A percentile compares a stretch with the other conserved stretches of the same genome.
These are phyloP conservation scores for Hemerocallis citrina DNA, from an alignment of 106 monocot species.

Conservation along the genomic window DNA sequence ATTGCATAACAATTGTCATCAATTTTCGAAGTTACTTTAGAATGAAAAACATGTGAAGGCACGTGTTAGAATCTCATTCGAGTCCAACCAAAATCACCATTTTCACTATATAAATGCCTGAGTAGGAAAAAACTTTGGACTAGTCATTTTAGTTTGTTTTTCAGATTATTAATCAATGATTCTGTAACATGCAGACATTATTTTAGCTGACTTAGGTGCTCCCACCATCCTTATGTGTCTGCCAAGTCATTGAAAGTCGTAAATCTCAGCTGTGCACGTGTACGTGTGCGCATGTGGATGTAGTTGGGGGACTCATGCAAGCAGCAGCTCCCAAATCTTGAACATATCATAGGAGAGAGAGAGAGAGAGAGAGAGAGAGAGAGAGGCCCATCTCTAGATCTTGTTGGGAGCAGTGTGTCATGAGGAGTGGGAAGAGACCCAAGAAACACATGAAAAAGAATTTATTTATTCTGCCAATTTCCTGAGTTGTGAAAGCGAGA, in stretches of 20 bases:
- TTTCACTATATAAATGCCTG: too few species aligned
- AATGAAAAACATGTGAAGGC: too few species aligned
- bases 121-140: too few species aligned
- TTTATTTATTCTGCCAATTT: not conserved
- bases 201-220: not conserved
- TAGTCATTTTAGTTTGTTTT: not conserved
- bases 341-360: not conserved
- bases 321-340: constrained; percentile 9
- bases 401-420: not conserved
- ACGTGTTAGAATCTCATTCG: too few species aligned
- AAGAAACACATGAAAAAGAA: constrained; percentile 12
- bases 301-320: constrained; percentile 22
- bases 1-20: too few species aligned
- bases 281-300: constrained; percentile 6
- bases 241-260: not conserved
- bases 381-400: constrained; percentile 7
- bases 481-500: not conserved
- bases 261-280: constrained; percentile 1
- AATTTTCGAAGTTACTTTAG: too few species aligned
- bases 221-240: not conserved
- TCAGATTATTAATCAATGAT: not conserved
- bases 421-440: constrained; percentile 9
- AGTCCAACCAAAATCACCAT: too few species aligned
- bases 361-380: not conserved
- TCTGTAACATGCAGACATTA: not conserved